Percentiles rank a stretch among this genome's conserved stretches.
phyloP scores from a whole-genome alignment of 306 rosid genomes.

The Prunus persica region Prunus_persica_NCBIv2 NC_034014.1:23259501-23260000 shows the following conservation, averaged over 20 bases:
- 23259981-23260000: conserved; percentile 67
- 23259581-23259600: conserved; percentile 95
- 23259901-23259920: conserved; percentile 37
- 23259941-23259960: conserved; percentile 83
- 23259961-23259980: conserved; percentile 61
- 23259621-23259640: not conserved
- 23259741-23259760: conserved; percentile 61
- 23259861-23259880: conserved; percentile 72
- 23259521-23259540: conserved; percentile 47
- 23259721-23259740: conserved; percentile 24
- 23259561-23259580: conserved; percentile 77
- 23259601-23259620: conserved; percentile 43
- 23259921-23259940: conserved; percentile 89
- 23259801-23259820: not conserved
- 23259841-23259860: conserved; percentile 60
- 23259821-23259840: conserved; percentile 46
- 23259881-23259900: conserved; percentile 48
- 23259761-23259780: conserved; percentile 72
- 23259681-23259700: conserved; percentile 4
- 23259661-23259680: not conserved
- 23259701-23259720: conserved; percentile 17
- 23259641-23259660: conserved; percentile 1
- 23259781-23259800: conserved; percentile 48
- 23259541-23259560: conserved; percentile 77
- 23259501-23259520: conserved; percentile 37